A percentile compares a stretch with the other conserved stretches of the same genome.
These are phyloP conservation scores for Fusarium dimerum DNA, from an alignment of 2,329 filamentous ascomycete species.

Conservation along the genomic window DNA sequence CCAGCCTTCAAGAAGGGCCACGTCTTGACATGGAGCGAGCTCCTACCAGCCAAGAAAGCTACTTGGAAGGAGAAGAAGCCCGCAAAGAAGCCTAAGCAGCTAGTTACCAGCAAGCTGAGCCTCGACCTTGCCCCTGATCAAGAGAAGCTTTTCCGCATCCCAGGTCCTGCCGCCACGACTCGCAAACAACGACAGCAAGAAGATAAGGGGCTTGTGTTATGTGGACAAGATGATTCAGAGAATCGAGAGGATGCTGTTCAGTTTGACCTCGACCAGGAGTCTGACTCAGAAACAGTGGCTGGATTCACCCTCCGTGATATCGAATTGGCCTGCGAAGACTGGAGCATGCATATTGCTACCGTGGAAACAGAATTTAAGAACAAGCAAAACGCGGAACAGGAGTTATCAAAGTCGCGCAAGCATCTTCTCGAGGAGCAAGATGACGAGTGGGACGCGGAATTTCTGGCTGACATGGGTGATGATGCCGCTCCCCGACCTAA, in stretches of 20 bases:
- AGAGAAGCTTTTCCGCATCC: constrained; percentile 80
- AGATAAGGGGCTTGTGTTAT: constrained; percentile 51
- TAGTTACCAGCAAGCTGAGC: constrained; percentile 84
- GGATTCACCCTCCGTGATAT: constrained; percentile 80
- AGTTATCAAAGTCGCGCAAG: constrained; percentile 33
- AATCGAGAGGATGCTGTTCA: constrained; percentile 39
- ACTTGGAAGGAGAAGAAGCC: constrained; percentile 79
- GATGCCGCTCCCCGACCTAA: constrained; percentile 55
- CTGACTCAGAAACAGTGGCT: constrained; percentile 66
- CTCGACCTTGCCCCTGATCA: constrained; percentile 86
- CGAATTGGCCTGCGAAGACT: constrained; percentile 83
- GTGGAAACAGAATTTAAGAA: constrained; percentile 41
- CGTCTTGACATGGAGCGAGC: constrained; percentile 75
- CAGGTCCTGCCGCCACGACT: constrained; percentile 54
- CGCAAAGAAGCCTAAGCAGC: constrained; percentile 73
- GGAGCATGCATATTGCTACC: constrained; percentile 65
- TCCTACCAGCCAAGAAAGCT: constrained; percentile 80
- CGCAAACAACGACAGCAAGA: constrained; percentile 60
- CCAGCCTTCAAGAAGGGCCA: constrained; percentile 77
- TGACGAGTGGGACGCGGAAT: constrained; percentile 66
- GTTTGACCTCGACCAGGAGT: constrained; percentile 52
- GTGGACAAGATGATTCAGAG: constrained; percentile 40
- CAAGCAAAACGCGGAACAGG: constrained; percentile 34
- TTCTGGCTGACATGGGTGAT: constrained; percentile 51
- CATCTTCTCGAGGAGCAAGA: constrained; percentile 45